These are phyloP conservation scores for Triangularia setosa DNA, from an alignment of 2,329 filamentous ascomycete genomes.

Conservation along the genomic window DNA sequence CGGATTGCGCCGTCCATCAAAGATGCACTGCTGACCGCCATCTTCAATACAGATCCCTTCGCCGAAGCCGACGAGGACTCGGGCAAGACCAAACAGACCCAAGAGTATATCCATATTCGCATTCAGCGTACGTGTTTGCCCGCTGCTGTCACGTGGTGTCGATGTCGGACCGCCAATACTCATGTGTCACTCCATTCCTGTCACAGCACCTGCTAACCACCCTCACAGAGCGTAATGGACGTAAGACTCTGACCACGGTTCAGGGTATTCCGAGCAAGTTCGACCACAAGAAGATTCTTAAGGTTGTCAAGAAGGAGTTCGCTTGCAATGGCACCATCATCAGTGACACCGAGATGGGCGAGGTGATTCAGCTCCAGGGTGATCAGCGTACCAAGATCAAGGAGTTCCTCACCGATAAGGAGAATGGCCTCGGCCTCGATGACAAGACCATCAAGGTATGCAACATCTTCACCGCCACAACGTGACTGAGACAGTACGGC, in stretches of 20 bases:
- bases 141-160: not conserved
- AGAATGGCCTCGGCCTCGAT: slow-evolving; percentile 89
- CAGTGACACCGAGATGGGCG: slow-evolving; percentile 78
- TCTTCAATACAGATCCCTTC: slow-evolving; percentile 79
- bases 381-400: slow-evolving; percentile 99
- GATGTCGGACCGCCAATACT: not conserved
- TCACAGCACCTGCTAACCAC: not conserved
- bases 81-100: slow-evolving; percentile 89
- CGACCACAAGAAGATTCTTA: slow-evolving; percentile 99
- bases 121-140: slow-evolving; percentile 76
- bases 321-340: slow-evolving; percentile 99
- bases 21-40: slow-evolving; percentile 27
- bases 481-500: not conserved
- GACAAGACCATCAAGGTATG: slow-evolving; percentile 91
- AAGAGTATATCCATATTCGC: slow-evolving; percentile 99
- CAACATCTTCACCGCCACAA: slow-evolving; percentile 30
- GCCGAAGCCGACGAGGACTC: slow-evolving; percentile 99
- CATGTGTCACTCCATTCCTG: not conserved
- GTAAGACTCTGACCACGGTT: slow-evolving; percentile 99
- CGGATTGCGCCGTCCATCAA: not conserved
- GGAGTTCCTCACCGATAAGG: slow-evolving; percentile 95
- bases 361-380: slow-evolving; percentile 99
- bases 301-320: slow-evolving; percentile 99
- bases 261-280: slow-evolving; percentile 99
- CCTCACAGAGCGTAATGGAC: slow-evolving; percentile 93